phyloP scores from a whole-genome alignment of 2,329 filamentous ascomycete genomes.

The Stachybotrys echinatus region DNA sequence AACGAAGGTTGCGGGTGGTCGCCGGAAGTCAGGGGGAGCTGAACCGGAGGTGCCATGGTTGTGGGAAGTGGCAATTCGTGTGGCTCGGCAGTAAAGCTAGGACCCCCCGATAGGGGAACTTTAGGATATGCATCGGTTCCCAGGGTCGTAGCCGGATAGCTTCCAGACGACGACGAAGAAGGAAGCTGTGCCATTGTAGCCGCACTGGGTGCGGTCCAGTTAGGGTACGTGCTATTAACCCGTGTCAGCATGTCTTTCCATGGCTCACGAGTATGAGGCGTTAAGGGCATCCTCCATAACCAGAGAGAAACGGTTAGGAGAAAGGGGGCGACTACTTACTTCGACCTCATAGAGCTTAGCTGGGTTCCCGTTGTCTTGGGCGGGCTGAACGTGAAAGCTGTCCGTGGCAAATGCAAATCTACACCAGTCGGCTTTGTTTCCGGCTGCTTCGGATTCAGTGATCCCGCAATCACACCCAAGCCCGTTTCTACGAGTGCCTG shows the following conservation, averaged over 20 bases:
- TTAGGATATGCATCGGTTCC: conserved; percentile 48
- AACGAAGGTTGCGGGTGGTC: conserved; percentile 43
- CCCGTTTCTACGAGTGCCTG: conserved; percentile 66
- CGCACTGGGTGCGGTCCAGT: conserved; percentile 44
- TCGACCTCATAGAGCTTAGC: conserved; percentile 50
- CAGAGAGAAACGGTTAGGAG: conserved; percentile 18
- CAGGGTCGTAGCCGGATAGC: conserved; percentile 47
- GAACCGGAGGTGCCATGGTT: conserved; percentile 46
- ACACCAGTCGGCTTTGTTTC: conserved; percentile 45
- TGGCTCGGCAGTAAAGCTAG: conserved; percentile 43
- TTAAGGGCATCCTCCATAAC: too few relatives aligned
- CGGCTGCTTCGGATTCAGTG: conserved; percentile 48
- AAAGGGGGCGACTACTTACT: conserved; percentile 38
- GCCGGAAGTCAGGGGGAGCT: conserved; percentile 42
- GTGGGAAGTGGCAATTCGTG: conserved; percentile 50
- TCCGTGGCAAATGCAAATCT: conserved; percentile 50
- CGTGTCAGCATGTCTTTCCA: too few relatives aligned
- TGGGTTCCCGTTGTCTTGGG: conserved; percentile 50
- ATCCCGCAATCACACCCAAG: conserved; percentile 54
- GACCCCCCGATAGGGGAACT: conserved; percentile 42
- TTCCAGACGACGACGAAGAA: conserved; percentile 35
- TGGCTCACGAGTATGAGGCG: too few relatives aligned
- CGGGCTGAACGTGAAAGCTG: conserved; percentile 53
- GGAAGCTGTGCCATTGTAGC: conserved; percentile 44
- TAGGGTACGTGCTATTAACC: conserved; percentile 54